Percentiles rank a stretch among this genome's conserved stretches.
phyloP scores from a whole-genome alignment of 352 stramenopile genomes.

The Albugo laibachii region DNA sequence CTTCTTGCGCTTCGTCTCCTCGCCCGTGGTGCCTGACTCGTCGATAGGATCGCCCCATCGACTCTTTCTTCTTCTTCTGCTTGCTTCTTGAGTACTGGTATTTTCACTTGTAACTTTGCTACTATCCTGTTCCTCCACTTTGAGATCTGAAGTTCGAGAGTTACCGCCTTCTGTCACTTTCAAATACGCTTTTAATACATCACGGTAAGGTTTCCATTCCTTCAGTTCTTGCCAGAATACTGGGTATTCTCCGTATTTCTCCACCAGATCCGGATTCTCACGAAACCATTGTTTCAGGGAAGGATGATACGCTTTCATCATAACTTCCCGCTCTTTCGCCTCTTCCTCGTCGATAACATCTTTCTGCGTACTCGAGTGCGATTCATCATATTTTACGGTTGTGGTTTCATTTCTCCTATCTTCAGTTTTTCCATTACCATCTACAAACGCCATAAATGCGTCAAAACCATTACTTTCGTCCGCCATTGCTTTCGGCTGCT shows the following conservation, averaged over 20 bases:
- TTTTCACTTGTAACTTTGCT: no score
- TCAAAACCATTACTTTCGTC: conserved; percentile 27
- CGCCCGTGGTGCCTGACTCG: conserved; percentile 5
- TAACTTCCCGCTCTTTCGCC: conserved; percentile 66
- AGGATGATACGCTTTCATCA: conserved; percentile 77
- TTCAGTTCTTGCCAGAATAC: conserved; percentile 91
- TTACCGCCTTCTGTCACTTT: conserved; percentile 32
- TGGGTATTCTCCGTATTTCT: conserved; percentile 82
- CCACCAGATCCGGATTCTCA: conserved; percentile 28
- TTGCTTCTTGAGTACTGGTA: conserved; percentile 21
- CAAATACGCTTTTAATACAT: conserved; percentile 83
- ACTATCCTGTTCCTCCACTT: neutral
- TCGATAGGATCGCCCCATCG: conserved; percentile 55
- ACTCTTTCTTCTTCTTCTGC: conserved; percentile 64
- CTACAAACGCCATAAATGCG: conserved; percentile 52
- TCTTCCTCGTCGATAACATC: conserved; percentile 73
- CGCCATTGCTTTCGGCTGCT: conserved; percentile 15
- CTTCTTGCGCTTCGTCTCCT: conserved; percentile 57
- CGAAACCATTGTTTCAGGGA: conserved; percentile 80
- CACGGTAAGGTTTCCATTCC: conserved; percentile 83
- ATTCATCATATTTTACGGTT: neutral
- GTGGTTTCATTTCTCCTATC: conserved; percentile 1
- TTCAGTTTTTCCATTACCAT: conserved; percentile 3
- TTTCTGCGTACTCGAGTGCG: neutral
- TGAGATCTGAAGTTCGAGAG: neutral